These are phyloP conservation scores for Pseudoturritis turrita DNA, from an alignment of 345 rosid species.

Conservation along the genomic window DNA sequence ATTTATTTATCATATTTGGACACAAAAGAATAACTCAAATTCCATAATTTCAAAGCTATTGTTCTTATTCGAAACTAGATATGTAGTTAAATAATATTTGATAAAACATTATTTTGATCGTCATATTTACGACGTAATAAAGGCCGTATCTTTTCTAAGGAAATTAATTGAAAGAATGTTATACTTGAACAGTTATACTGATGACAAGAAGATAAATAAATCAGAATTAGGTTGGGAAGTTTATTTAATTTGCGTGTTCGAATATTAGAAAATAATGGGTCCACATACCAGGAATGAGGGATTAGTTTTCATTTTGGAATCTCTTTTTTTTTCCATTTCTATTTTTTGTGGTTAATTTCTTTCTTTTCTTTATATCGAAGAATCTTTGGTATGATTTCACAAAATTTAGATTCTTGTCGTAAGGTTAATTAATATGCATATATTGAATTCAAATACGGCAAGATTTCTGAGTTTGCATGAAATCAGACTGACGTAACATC, in stretches of 20 bases:
- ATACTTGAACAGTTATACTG: no score
- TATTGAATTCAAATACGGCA: conserved; percentile 8
- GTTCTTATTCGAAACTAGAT: conserved; percentile 10
- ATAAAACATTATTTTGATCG: not conserved
- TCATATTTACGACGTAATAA: conserved; percentile 15
- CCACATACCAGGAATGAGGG: conserved; percentile 6
- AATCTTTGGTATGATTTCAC: conserved; percentile 26
- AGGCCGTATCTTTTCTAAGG: not conserved
- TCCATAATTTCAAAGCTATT: conserved; percentile 14
- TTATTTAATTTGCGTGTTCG: not conserved
- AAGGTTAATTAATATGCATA: not conserved
- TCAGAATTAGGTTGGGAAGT: not conserved
- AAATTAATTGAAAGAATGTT: not conserved
- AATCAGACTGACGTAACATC: conserved; percentile 16
- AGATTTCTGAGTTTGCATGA: conserved; percentile 20
- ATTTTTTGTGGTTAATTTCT: not conserved
- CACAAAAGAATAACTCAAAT: conserved; percentile 18
- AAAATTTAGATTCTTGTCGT: not conserved
- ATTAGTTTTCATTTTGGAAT: conserved; percentile 13
- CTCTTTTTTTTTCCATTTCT: not conserved
- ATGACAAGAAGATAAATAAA: not conserved
- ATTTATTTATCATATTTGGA: conserved; percentile 6
- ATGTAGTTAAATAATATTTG: not conserved
- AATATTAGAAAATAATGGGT: conserved; percentile 1
- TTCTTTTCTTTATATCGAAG: not conserved